Evolutionary conservation across 2,329 filamentous ascomycete species (phyloP), one percentile per base, ranked within the genome.

Genomic region (Zymoseptoria passerinii): DNA sequence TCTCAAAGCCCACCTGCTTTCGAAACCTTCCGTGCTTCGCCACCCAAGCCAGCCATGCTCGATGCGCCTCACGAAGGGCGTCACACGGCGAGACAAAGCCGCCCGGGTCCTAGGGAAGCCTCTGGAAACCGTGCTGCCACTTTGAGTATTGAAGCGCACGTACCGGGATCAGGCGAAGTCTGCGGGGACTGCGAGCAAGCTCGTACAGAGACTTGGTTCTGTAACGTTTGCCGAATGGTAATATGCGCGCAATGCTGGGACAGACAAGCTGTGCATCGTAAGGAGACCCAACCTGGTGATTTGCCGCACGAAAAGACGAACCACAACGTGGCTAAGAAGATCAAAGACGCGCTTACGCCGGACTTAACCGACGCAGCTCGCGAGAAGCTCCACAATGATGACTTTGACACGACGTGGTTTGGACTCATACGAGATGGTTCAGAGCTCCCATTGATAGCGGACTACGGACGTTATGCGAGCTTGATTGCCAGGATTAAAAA

Each of bases 401-500:
- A 73, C 55, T 64, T 67, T 44, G 62, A 63, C 13, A 69, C 69
- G 0, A 67, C 64, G 8, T 73, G 71, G 70, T 73, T 73, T 57
- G 70, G 66, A 10, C 57, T 67, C 27, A 60, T 62, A 13, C 64
- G 66, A 54, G 64, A 67, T 27, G 60, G 53, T 8, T 60, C 53
- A 6, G 65, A 58, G 7, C 57, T 60, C 4, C 66, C 66, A 1
- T 58, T 67, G 1, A 71, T 75, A 35, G 62, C 68, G 35, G 73
- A 75, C 56, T 72, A 71, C 65, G 75, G 75, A 2, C 67, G 74
- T 52, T 78, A 75, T 65, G 69, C 73, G 3, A 66, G 65, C 4
- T 68, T 77, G 35, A 75, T 77, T 68, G 67, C 67, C 3, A 54
- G 54, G 68, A 71, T 58, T 67, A 56, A 57, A n/a, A 29, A 54